These are phyloP conservation scores for Phytophthora cactorum DNA, from an alignment of 352 stramenopile genomes.

Conservation along the genomic window DNA sequence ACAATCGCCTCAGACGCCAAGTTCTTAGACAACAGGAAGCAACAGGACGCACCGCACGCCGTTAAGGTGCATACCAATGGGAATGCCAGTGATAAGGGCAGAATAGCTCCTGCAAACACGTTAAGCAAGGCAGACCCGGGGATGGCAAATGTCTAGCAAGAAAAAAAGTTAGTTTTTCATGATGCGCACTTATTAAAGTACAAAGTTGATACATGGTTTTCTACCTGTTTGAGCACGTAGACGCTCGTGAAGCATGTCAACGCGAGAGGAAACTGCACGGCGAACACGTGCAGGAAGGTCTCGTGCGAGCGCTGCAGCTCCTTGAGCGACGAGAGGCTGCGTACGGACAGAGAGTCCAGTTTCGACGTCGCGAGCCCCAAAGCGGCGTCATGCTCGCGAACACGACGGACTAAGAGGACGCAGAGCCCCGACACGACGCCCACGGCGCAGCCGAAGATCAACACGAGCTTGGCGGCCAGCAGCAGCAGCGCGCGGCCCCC, in stretches of 20 bases:
- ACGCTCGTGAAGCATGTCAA: constrained; percentile 70
- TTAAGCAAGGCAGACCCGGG: constrained; percentile 80
- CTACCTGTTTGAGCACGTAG: constrained; percentile 86
- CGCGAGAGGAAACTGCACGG: constrained; percentile 67
- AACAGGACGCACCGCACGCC: constrained; percentile 71
- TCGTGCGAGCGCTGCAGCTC: constrained; percentile 69
- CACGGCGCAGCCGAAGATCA: constrained; percentile 51
- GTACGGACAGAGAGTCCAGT: constrained; percentile 59
- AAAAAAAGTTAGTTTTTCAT: constrained; percentile 6
- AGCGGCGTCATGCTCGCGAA: constrained; percentile 52
- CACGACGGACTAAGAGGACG: constrained; percentile 46
- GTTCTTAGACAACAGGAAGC: constrained; percentile 72
- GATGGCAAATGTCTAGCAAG: constrained; percentile 79
- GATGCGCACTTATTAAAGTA: constrained; percentile 19
- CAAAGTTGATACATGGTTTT: constrained; percentile 8
- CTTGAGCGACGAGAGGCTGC: constrained; percentile 66
- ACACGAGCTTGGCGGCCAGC: constrained; percentile 43
- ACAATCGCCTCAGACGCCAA: constrained; percentile 69
- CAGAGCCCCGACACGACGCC: constrained; percentile 45
- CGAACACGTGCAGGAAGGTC: constrained; percentile 65
- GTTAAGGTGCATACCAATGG: constrained; percentile 72
- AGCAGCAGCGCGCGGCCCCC: constrained; percentile 28
- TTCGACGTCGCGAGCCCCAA: constrained; percentile 48
- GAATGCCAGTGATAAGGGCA: constrained; percentile 70
- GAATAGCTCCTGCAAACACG: constrained; percentile 70